Conservation (phyloP, 768 basidiomycete species). For the Epithele typhae region DNA sequence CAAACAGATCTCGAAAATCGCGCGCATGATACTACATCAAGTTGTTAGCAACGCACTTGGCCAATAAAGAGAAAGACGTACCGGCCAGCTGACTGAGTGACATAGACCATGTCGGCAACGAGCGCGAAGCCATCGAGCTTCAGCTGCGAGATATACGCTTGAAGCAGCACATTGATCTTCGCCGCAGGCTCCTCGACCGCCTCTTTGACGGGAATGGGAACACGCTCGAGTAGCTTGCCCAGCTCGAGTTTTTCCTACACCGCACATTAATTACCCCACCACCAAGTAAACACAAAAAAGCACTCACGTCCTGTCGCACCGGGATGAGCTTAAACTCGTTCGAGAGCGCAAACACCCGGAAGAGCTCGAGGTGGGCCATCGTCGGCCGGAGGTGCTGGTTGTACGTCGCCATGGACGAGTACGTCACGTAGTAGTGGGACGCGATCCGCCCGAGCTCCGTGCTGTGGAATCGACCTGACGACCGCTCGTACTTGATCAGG, state of each 20-base stretch:
- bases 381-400: constrained; percentile 88
- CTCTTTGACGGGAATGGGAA: constrained; percentile 97
- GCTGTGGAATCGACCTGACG: constrained; percentile 83
- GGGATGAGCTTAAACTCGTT: constrained; percentile 95
- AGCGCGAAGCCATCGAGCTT: constrained; percentile 90
- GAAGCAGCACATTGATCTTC: constrained; percentile 94
- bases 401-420: constrained; percentile 94
- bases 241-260: constrained; percentile 80
- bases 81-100: constrained; percentile 96
- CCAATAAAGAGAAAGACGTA: constrained; percentile 26
- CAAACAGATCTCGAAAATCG: constrained; percentile 96
- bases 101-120: constrained; percentile 92
- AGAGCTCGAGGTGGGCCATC: constrained; percentile 87
- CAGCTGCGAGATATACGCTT: constrained; percentile 90
- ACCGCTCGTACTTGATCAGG: constrained; percentile 90
- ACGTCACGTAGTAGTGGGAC: constrained; percentile 92
- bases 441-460: constrained; percentile 94
- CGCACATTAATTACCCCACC: constrained; percentile 1
- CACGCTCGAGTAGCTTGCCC: constrained; percentile 84
- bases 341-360: constrained; percentile 91
- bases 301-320: constrained; percentile 61
- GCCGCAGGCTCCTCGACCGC: constrained; percentile 93
- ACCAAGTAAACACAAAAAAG: background rate
- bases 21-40: constrained; percentile 71
- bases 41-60: background rate